Percentiles rank a stretch among this genome's conserved stretches.
phyloP scores from a whole-genome alignment of 768 basidiomycete genomes.

The Lactarius quietus region DNA sequence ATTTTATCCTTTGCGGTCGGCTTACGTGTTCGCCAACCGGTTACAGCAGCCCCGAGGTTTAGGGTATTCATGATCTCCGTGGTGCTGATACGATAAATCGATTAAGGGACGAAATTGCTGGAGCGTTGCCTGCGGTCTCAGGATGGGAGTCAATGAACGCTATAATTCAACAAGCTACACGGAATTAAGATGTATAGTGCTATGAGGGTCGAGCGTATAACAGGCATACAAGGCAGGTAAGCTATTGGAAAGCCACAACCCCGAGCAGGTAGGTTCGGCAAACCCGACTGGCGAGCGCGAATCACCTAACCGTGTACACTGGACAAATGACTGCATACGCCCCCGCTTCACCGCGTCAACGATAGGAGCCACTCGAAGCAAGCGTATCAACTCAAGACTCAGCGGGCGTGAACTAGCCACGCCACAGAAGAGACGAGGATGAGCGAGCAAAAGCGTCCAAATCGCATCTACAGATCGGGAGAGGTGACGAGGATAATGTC shows the following conservation, averaged over 20 bases:
- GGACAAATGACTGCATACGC: slow-evolving; percentile 8
- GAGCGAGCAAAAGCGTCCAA: slow-evolving; percentile 9
- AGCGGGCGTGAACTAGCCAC: slow-evolving; percentile 26
- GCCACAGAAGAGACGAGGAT: slow-evolving; percentile 25
- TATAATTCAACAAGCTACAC: slow-evolving; percentile 16
- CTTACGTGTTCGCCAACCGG: neutral
- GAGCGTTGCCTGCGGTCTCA: neutral
- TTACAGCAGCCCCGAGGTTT: neutral
- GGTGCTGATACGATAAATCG: neutral
- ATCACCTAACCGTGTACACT: slow-evolving; percentile 14
- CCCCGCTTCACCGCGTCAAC: slow-evolving; percentile 4
- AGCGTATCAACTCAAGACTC: slow-evolving; percentile 24
- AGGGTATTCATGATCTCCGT: neutral
- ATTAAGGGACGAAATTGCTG: slow-evolving; percentile 30
- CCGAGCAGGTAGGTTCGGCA: slow-evolving; percentile 10
- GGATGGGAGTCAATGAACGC: slow-evolving; percentile 12
- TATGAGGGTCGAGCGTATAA: slow-evolving; percentile 4
- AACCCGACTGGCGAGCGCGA: slow-evolving; percentile 28
- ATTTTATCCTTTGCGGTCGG: neutral
- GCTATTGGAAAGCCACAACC: slow-evolving; percentile 10
- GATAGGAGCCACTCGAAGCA: slow-evolving; percentile 11
- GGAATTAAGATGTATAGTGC: slow-evolving; percentile 11
- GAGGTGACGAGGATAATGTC: neutral
- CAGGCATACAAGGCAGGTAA: slow-evolving; percentile 10
- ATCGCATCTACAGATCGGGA: neutral